Conservation (phyloP, 345 rosid species). For the Sisymbrium irio region DNA sequence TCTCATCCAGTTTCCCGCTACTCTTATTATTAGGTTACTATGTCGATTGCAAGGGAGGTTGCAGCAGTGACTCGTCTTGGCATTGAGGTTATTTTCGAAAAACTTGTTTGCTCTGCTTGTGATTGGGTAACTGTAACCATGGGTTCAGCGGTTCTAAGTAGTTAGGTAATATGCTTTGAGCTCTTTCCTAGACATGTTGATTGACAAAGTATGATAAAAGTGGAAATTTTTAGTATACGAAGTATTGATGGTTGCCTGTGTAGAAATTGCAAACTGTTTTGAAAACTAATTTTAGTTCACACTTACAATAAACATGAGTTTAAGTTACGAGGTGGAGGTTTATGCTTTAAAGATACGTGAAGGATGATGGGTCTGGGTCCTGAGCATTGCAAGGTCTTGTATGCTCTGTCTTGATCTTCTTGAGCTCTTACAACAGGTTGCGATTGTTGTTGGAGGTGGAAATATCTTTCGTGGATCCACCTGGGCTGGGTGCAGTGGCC, state of each 20-base stretch:
- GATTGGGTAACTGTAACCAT: background rate
- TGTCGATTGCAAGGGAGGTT: conserved; percentile 95
- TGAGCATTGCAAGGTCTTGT: background rate
- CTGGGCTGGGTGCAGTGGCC: conserved; percentile 95
- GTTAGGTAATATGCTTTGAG: background rate
- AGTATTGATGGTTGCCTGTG: background rate
- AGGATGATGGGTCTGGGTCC: background rate
- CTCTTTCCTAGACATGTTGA: conserved; percentile 1
- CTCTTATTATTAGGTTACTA: conserved; percentile 55
- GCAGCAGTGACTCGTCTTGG: conserved; percentile 89
- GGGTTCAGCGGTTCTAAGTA: background rate
- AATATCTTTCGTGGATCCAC: conserved; percentile 92
- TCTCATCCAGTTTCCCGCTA: conserved; percentile 20
- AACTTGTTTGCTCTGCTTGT: background rate
- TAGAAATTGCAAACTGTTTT: background rate
- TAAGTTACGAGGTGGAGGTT: background rate
- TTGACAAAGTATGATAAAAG: background rate
- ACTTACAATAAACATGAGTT: background rate
- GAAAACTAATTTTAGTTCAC: background rate
- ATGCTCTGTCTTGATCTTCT: conserved; percentile 3
- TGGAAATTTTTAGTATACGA: background rate
- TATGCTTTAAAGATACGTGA: background rate
- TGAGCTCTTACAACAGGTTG: conserved; percentile 51
- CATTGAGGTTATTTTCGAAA: conserved; percentile 54
- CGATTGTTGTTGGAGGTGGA: conserved; percentile 95